Evolutionary conservation across 2,329 filamentous ascomycete species (phyloP), one percentile per base, ranked within the genome.

Genomic region (Aspergillus sp.): DNA sequence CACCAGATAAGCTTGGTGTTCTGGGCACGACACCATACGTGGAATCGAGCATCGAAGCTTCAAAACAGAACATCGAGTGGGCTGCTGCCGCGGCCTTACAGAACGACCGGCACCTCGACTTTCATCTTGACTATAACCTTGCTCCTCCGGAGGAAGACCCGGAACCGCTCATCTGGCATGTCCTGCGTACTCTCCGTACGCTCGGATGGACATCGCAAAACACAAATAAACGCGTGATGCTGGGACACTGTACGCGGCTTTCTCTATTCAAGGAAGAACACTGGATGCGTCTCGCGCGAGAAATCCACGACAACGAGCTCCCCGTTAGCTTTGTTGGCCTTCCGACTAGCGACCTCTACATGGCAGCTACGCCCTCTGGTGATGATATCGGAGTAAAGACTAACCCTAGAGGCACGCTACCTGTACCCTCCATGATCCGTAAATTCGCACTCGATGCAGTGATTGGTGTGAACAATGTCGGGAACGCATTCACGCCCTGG

Each of bases 401-500:
- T 17, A 50, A 53, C 15, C 75, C 79, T 1, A 79, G 87, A 58
- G 87, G 86, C 1, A 90, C 88, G 0, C 74, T 90, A 15, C 81
- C 84, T 44, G 75, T 90, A 1, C 79, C 83, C 0, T 75, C 82
- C 4, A 77, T 90, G 74, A 87, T 90, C 59, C 77, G 80, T 40
- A 75, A 82, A 20, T 80, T 85, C 59, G 79, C 78, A 0, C 68
- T 90, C 3, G 79, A 85, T 58, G 85, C 80, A 19, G 85, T 84
- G 13, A 79, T 90, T 5, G 83, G 85, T 2, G 80, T 89, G 39
- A 90, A 90, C 66, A 91, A 91, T 65, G 83, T 91, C 13, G 88
- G 88, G 17, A 91, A 91, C 67, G 86, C 88, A 0, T 90, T 91
- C 65, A 90, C 88, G 6, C 88, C 88, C 0, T 84, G 87, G 66